Percentiles rank a stretch among this genome's conserved stretches.
phyloP scores from a whole-genome alignment of 306 rosid genomes.

The Rosa multiflora region DNA sequence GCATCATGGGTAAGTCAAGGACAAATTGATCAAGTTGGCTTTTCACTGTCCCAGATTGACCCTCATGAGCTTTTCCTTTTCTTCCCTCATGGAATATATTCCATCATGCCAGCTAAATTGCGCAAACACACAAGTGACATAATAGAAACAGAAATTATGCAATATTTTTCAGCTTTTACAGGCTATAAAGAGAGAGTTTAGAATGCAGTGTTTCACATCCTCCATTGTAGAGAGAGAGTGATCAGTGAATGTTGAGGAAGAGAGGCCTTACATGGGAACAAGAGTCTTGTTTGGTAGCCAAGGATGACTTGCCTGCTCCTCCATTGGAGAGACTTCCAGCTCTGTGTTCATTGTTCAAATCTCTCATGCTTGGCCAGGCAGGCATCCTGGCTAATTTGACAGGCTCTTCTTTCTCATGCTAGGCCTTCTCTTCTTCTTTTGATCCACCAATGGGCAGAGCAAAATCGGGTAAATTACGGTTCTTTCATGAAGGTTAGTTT shows the following conservation, averaged over 20 bases:
- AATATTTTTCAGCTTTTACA: background rate
- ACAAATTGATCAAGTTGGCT: slow-evolving; percentile 3
- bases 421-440: slow-evolving; percentile 27
- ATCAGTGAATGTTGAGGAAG: background rate
- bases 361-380: slow-evolving; percentile 23
- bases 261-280: slow-evolving; percentile 16
- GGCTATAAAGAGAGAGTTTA: slow-evolving; percentile 6
- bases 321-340: background rate
- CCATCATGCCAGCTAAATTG: background rate
- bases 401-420: slow-evolving; percentile 26
- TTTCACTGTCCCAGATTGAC: background rate
- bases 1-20: background rate
- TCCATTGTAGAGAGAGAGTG: slow-evolving; percentile 7
- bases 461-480: background rate
- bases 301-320: slow-evolving; percentile 41
- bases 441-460: background rate
- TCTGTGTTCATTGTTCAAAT: no score
- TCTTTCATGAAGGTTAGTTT: background rate
- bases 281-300: slow-evolving; percentile 26
- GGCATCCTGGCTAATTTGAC: slow-evolving; percentile 27
- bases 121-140: background rate
- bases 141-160: background rate
- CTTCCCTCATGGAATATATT: slow-evolving; percentile 11
- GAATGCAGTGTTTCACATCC: slow-evolving; percentile 2
- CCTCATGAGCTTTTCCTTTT: background rate